A percentile compares a stretch with the other conserved stretches of the same genome.
Conservation (phyloP, 2,329 filamentous ascomycete species). For the Hypoxylon sp. region DNA sequence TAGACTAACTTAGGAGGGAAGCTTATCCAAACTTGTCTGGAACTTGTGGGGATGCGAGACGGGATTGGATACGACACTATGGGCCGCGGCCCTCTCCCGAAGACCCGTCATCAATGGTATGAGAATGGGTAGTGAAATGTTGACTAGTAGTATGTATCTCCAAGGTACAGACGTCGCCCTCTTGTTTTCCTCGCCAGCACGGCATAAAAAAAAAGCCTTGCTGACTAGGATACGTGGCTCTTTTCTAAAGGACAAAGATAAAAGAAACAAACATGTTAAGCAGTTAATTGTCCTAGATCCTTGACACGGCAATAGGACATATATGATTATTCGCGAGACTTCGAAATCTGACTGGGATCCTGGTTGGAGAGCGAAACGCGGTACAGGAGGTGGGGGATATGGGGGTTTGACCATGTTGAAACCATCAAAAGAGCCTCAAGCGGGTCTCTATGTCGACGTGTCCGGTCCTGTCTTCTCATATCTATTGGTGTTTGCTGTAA, state of each 20-base stretch:
- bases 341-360: background rate
- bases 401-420: slow-evolving; percentile 5
- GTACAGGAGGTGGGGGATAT: slow-evolving; percentile 7
- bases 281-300: slow-evolving; percentile 1
- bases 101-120: too few species aligned
- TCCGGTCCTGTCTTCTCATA: slow-evolving; percentile 1
- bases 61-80: slow-evolving; percentile 26
- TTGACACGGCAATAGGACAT: background rate
- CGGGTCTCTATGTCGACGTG: slow-evolving; percentile 22
- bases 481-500: slow-evolving; percentile 20
- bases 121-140: too few species aligned
- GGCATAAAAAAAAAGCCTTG: too few species aligned
- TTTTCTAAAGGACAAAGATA: slow-evolving; percentile 15
- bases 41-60: slow-evolving; percentile 20
- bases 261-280: background rate
- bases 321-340: slow-evolving; percentile 1
- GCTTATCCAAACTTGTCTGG: slow-evolving; percentile 9
- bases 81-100: slow-evolving; percentile 20
- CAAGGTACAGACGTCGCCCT: background rate
- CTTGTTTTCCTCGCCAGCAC: too few species aligned
- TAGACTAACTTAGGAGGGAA: slow-evolving; percentile 24
- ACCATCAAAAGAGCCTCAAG: slow-evolving; percentile 32
- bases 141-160: slow-evolving; percentile 2
- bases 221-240: slow-evolving; percentile 31
- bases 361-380: slow-evolving; percentile 6